Percentiles rank a stretch among this genome's conserved stretches.
Evolutionary conservation across 139 green algal species (phyloP).

Genomic region (Pseudopediastrum boryanum): DNA sequence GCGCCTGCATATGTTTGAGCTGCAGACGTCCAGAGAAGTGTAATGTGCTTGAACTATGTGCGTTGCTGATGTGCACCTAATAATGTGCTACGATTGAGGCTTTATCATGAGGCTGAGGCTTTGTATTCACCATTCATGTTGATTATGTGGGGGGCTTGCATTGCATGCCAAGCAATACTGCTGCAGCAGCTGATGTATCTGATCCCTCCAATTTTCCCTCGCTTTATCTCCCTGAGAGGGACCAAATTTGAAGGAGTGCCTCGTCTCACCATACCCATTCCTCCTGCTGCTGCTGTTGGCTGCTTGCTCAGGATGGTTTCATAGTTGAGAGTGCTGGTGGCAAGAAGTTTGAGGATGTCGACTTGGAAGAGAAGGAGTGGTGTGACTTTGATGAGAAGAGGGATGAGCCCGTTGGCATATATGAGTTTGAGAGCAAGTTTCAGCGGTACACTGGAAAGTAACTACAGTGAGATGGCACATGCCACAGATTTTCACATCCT

Average conservation of each 20-base stretch:
- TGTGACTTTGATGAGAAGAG: slow-evolving; percentile 83
- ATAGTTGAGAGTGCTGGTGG: slow-evolving; percentile 31
- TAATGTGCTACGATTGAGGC: not conserved
- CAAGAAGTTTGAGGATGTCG: slow-evolving; percentile 60
- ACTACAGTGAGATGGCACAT: not conserved
- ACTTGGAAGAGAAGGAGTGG: slow-evolving; percentile 74
- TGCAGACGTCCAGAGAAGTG: too few species aligned
- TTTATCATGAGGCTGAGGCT: not conserved
- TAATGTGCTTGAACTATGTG: too few species aligned
- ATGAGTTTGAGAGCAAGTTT: slow-evolving; percentile 66
- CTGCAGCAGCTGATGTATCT: too few species aligned
- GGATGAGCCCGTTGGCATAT: slow-evolving; percentile 66
- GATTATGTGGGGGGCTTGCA: too few species aligned
- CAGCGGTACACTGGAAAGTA: slow-evolving; percentile 50
- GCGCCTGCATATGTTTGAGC: too few species aligned
- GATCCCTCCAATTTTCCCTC: too few species aligned
- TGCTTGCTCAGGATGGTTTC: slow-evolving; percentile 8
- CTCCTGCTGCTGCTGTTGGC: slow-evolving; percentile 1
- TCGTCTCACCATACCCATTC: not conserved
- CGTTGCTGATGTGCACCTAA: too few species aligned
- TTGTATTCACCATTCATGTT: too few species aligned
- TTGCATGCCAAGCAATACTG: too few species aligned
- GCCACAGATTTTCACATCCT: not conserved
- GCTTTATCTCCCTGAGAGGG: slow-evolving; percentile 18
- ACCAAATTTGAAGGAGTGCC: not conserved